phyloP scores from a whole-genome alignment of 768 basidiomycete genomes.

The Leucosporidium yakuticum region DNA sequence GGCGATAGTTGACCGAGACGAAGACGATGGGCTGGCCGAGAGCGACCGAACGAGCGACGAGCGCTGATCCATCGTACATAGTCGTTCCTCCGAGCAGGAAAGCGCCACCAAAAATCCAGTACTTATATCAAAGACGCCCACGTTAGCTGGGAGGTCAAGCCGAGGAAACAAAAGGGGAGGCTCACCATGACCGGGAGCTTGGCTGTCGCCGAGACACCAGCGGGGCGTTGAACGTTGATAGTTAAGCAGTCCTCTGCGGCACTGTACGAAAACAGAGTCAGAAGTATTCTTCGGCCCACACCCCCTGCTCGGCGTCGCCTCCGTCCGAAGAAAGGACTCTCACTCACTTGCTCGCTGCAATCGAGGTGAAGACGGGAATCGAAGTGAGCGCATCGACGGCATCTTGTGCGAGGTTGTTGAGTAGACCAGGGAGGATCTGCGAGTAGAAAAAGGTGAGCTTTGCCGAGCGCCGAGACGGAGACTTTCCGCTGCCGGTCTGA shows the following conservation, averaged over 20 bases:
- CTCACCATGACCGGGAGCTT: constrained; percentile 43
- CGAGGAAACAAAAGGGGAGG: no score
- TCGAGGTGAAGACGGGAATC: not conserved
- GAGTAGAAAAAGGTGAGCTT: not conserved
- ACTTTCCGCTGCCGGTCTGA: not conserved
- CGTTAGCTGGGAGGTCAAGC: no score
- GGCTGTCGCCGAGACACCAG: constrained; percentile 29
- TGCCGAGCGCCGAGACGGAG: not conserved
- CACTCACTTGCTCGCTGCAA: not conserved
- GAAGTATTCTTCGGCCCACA: no score
- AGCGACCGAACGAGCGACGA: constrained; percentile 24
- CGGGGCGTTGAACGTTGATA: constrained; percentile 49
- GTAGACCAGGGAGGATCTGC: not conserved
- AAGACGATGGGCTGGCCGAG: constrained; percentile 51
- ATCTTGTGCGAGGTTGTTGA: not conserved
- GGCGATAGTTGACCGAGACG: constrained; percentile 53
- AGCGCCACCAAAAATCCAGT: constrained; percentile 42
- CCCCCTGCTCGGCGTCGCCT: not conserved
- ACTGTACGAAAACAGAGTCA: not conserved
- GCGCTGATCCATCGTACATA: not conserved
- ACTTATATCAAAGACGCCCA: no score
- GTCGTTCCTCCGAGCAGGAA: not conserved
- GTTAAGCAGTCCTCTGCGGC: constrained; percentile 51
- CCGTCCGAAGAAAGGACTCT: not conserved
- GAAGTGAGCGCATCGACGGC: not conserved